Evolutionary conservation across 1,139 yeast genomes (phyloP), one percentile per base, ranked within the genome.

Genomic region (Yamadazyma triangularis): DNA sequence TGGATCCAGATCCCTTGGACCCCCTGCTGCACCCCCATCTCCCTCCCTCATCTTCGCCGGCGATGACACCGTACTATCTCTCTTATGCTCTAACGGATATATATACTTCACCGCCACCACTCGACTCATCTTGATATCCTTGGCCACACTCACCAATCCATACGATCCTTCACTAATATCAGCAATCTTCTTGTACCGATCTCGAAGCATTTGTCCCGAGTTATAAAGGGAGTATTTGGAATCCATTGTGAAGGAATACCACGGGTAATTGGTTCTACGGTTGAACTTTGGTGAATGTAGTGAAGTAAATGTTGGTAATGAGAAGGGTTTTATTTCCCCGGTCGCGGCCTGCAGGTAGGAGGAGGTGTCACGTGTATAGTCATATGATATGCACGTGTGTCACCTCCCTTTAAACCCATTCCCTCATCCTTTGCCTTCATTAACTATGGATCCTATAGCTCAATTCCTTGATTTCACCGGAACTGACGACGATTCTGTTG

Each of bases 111-210:
- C 79, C 3, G 96, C 96, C 20, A 84, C 95, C 33, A 84, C 58
- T 32, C 67, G 60, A 29, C 65, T 58, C 18, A 62, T 51, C 25
- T 51, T 45, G 4, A 72, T 63, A 54, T 89, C 96, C 48, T 78
- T 79, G 5, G 96, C 96, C 21, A 89, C 70, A 2, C 95, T 80
- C 8, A 89, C 97, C 32, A 84, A 73, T 26, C 97, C 97, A 56
- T 87, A 89, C 0, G 96, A 87, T 23, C 97, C 97, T 56, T 86
- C 91, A 54, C 91, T 86, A 38, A 89, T 76, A 49, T 83, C 89
- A 33, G 81, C 78, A 11, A 87, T 71, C 48, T 81, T 79, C 37
- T 65, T 62, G 62, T 88, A 89, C 39, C 86, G 66, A 36, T 67
- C 68, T 42, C 77, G 70, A 34, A 84, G 65, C 30, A 81, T 64